Base-by-base conservation (phyloP, 2,329 filamentous ascomycete genomes). In the Colletotrichum neosansevieriae region DNA sequence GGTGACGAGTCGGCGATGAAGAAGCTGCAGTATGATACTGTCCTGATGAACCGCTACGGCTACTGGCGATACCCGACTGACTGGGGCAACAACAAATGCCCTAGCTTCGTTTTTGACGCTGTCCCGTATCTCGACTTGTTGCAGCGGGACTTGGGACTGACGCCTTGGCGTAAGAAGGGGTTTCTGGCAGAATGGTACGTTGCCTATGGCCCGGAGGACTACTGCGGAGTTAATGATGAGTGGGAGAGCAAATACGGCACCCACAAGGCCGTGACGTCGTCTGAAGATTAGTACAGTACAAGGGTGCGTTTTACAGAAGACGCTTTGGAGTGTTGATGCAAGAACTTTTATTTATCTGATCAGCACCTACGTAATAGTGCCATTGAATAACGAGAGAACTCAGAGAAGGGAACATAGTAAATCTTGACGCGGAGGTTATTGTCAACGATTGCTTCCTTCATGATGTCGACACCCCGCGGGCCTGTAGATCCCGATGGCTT, bases 21-120 rank as follows among this genome's bases (percentile, higher is more conserved):
- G 6, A 66, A 75, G 54, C 71, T 86, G 15, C 79, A 78, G 63
- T 82, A 84, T 67, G 84, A 91, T 71, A 87, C 90, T 0, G 84
- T 89, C 21, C 79, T 94, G 53, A 83, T 91, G 74, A 89, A 85
- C 13, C 87, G 91, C 32, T 95, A 91, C 75, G 90, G 90, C 2
- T 87, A 84, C 71, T 91, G 90, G 86, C 84, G 92, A n/a, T 92
- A 92, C 73, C 88, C 90, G 1, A 84, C 81, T 3, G 91, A 91
- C 0, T 89, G 88, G 74, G 91, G 91, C 2, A 42, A 21, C 56
- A 82, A 80, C 34, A 84, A 83, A 73, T 82, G 85, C 67, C 90
- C 90, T 0, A 91, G 92, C 75, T 90, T 94, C 71, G 89, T 92
- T 19, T 94, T 94, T 73, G 93, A 96, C 76, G 86, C 86, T 0